Percentiles rank a stretch among this genome's conserved stretches.
phyloP scores from a whole-genome alignment of 768 basidiomycete genomes.

The Austroboletus festivus region DNA sequence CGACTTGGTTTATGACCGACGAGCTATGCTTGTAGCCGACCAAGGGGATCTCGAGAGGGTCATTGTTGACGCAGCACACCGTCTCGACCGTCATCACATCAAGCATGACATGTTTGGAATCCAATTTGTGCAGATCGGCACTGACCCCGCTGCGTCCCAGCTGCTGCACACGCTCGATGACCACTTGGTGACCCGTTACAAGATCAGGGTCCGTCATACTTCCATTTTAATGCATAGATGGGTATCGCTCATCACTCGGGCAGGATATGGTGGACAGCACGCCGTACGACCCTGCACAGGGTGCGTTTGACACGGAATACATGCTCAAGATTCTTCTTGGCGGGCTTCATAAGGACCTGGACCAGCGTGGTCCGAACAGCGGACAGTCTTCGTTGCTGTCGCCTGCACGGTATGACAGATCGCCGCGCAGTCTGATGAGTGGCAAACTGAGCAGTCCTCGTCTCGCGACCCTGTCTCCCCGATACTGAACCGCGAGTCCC shows the following conservation, averaged over 20 bases:
- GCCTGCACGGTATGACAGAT: slow-evolving; percentile 9
- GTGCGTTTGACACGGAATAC: slow-evolving; percentile 33
- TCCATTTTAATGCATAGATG: background rate
- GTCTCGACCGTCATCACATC: slow-evolving; percentile 36
- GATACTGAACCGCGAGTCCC: slow-evolving; percentile 5
- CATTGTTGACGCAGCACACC: slow-evolving; percentile 36
- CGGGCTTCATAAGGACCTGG: slow-evolving; percentile 18
- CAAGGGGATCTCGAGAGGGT: slow-evolving; percentile 25
- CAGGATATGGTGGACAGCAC: slow-evolving; percentile 50
- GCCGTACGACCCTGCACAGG: slow-evolving; percentile 32
- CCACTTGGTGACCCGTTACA: slow-evolving; percentile 31
- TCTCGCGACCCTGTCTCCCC: slow-evolving; percentile 6
- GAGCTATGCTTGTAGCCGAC: slow-evolving; percentile 23
- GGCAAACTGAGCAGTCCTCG: slow-evolving; percentile 17
- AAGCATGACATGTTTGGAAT: slow-evolving; percentile 42
- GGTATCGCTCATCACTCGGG: background rate
- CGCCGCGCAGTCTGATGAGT: slow-evolving; percentile 5
- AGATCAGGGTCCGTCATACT: slow-evolving; percentile 28
- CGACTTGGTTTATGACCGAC: background rate
- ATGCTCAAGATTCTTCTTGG: slow-evolving; percentile 36
- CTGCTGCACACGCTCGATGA: slow-evolving; percentile 41
- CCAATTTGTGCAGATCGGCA: slow-evolving; percentile 47
- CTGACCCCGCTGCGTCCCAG: slow-evolving; percentile 35
- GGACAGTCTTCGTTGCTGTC: slow-evolving; percentile 9
- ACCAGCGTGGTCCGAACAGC: slow-evolving; percentile 8